phyloP scores from a whole-genome alignment of 352 stramenopile species.

The Phytophthora pini region DNA sequence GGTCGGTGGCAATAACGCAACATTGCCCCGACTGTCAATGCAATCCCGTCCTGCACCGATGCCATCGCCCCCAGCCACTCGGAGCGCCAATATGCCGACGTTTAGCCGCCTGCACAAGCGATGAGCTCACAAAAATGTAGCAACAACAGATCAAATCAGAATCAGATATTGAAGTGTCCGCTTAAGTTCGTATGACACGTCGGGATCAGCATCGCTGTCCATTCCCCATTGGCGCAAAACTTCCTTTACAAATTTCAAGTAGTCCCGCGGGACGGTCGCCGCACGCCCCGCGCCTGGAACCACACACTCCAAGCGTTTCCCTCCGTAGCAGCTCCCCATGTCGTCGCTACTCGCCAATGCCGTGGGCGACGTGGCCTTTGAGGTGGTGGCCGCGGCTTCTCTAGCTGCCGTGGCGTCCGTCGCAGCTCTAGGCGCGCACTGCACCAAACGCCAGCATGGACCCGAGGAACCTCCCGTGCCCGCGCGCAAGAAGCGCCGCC shows the following conservation, averaged over 20 bases:
- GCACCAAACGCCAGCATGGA: conserved; percentile 36
- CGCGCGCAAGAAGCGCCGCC: conserved; percentile 45
- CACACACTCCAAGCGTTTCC: conserved; percentile 17
- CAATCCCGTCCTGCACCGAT: conserved; percentile 29
- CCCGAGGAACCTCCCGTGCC: conserved; percentile 6
- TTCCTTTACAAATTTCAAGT: conserved; percentile 13
- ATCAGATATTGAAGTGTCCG: conserved; percentile 17
- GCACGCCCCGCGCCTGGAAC: neutral
- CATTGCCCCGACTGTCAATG: conserved; percentile 42
- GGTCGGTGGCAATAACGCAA: conserved; percentile 15
- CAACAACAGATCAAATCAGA: neutral
- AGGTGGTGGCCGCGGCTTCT: conserved; percentile 58
- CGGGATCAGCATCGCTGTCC: conserved; percentile 3
- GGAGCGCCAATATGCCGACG: conserved; percentile 53
- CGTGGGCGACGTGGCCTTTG: conserved; percentile 48
- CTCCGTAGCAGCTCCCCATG: conserved; percentile 8
- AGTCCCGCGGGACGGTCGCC: conserved; percentile 2
- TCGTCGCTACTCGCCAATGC: conserved; percentile 46
- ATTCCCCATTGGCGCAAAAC: conserved; percentile 13
- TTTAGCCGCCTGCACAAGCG: conserved; percentile 74
- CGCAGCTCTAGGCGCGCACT: conserved; percentile 39
- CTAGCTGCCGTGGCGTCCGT: conserved; percentile 49
- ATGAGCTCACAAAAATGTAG: conserved; percentile 27
- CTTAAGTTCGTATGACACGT: neutral
- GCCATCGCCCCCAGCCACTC: conserved; percentile 46